These are phyloP conservation scores for Diaporthe caulivora DNA, from an alignment of 2,329 filamentous ascomycete genomes.

Conservation along the genomic window DNA sequence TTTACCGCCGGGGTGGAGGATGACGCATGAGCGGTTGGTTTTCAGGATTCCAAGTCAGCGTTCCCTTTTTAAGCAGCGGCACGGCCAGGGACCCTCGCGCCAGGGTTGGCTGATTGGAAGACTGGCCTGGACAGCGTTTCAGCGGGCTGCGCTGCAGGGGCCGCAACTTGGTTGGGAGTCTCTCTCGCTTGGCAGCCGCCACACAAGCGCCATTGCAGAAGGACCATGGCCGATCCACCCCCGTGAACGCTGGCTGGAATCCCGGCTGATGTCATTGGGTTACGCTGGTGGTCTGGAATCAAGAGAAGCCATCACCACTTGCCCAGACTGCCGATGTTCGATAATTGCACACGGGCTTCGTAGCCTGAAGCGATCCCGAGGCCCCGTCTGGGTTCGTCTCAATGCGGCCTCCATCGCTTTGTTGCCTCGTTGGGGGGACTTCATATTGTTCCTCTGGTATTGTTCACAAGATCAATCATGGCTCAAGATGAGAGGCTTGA, in stretches of 20 bases:
- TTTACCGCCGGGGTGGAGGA: slow-evolving; percentile 35
- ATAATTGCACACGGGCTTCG: no score
- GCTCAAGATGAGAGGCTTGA: background rate
- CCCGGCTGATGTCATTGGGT: slow-evolving; percentile 9
- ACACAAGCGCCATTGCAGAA: slow-evolving; percentile 29
- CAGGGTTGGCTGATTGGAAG: slow-evolving; percentile 31
- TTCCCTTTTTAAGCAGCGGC: background rate
- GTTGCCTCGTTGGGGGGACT: background rate
- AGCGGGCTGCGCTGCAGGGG: slow-evolving; percentile 35
- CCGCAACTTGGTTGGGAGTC: slow-evolving; percentile 27
- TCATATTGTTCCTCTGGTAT: background rate
- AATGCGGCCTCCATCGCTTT: background rate
- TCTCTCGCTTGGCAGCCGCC: slow-evolving; percentile 25
- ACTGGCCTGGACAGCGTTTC: slow-evolving; percentile 22
- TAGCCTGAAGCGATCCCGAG: background rate
- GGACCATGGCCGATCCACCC: background rate
- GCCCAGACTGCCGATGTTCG: background rate
- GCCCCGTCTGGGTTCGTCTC: background rate
- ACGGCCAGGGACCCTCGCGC: background rate
- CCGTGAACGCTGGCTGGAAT: slow-evolving; percentile 14
- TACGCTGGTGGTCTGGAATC: background rate
- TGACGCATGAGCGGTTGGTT: slow-evolving; percentile 41
- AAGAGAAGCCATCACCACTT: slow-evolving; percentile 22
- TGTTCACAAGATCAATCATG: background rate
- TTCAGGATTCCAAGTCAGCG: slow-evolving; percentile 38